phyloP scores from a whole-genome alignment of 495 filamentous ascomycete genomes.

The Podospora sp. region DNA sequence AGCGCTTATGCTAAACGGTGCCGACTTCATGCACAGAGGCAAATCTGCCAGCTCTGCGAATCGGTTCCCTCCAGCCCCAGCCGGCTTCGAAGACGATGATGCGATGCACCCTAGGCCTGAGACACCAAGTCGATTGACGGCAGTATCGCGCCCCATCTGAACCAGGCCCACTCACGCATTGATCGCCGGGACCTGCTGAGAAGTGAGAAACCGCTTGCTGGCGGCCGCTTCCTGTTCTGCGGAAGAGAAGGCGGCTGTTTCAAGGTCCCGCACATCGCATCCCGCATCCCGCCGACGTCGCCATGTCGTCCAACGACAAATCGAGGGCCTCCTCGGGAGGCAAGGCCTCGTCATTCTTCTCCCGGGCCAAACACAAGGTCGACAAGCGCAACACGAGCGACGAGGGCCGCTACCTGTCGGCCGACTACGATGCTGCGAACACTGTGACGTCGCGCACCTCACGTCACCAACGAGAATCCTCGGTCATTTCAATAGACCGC shows the following conservation, averaged over 20 bases:
- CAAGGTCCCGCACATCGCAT: slow-evolving; percentile 18
- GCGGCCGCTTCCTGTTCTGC: slow-evolving; percentile 20
- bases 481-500: slow-evolving; percentile 71
- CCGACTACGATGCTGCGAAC: slow-evolving; percentile 55
- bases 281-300: slow-evolving; percentile 25
- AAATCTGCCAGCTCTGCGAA: slow-evolving; percentile 26
- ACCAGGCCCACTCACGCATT: slow-evolving; percentile 32
- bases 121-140: slow-evolving; percentile 45
- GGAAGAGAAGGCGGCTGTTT: slow-evolving; percentile 33
- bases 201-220: slow-evolving; percentile 28
- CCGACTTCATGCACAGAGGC: slow-evolving; percentile 36
- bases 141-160: slow-evolving; percentile 28
- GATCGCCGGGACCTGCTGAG: slow-evolving; percentile 30
- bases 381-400: slow-evolving; percentile 63
- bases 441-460: slow-evolving; percentile 72
- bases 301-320: slow-evolving; percentile 71
- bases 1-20: slow-evolving; percentile 38
- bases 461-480: slow-evolving; percentile 77
- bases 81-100: slow-evolving; percentile 38
- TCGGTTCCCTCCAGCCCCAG: slow-evolving; percentile 22
- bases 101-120: slow-evolving; percentile 44
- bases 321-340: slow-evolving; percentile 79
- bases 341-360: slow-evolving; percentile 74
- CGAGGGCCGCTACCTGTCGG: slow-evolving; percentile 52
- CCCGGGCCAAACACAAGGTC: slow-evolving; percentile 73